Conservation (phyloP, 1,284 basidiomycete genomes). For the Meira miltonrushii region DNA sequence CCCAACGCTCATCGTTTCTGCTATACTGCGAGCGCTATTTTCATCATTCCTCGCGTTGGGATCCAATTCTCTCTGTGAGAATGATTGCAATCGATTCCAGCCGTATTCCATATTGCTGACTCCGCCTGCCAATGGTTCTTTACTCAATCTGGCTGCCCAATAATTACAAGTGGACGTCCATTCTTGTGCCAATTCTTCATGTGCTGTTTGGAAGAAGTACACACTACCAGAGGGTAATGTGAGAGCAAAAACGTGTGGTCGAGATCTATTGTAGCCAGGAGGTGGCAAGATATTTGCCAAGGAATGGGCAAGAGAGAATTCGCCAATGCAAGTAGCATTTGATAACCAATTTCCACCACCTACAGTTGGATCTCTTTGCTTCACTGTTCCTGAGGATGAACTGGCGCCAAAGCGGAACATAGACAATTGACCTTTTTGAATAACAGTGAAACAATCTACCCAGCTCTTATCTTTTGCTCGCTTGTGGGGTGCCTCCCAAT, state of each 20-base stretch:
- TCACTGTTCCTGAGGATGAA: neutral
- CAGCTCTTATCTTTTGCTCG: conserved; percentile 78
- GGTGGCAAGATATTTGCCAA: conserved; percentile 79
- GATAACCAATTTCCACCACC: conserved; percentile 95
- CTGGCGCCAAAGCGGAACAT: conserved; percentile 65
- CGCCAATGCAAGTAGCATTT: conserved; percentile 77
- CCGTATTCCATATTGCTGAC: conserved; percentile 99
- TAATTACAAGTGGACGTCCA: conserved; percentile 99
- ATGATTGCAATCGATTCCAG: conserved; percentile 68
- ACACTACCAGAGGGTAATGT: conserved; percentile 80
- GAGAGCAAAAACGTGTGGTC: conserved; percentile 92
- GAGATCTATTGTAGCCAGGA: conserved; percentile 80
- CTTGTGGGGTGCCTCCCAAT: conserved; percentile 78
- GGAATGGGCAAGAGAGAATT: conserved; percentile 76
- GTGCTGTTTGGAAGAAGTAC: conserved; percentile 95
- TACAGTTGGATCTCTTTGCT: conserved; percentile 56
- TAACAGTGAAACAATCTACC: conserved; percentile 87
- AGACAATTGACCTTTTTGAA: conserved; percentile 82
- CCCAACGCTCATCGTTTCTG: neutral
- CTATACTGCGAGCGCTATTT: conserved; percentile 10
- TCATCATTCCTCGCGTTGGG: conserved; percentile 1
- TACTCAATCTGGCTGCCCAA: conserved; percentile 88
- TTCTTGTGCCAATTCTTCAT: conserved; percentile 91
- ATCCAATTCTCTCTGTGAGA: conserved; percentile 54
- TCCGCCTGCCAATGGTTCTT: conserved; percentile 86